phyloP scores from a whole-genome alignment of 2,329 filamentous ascomycete species.

The Rosellinia necatrix region DNA sequence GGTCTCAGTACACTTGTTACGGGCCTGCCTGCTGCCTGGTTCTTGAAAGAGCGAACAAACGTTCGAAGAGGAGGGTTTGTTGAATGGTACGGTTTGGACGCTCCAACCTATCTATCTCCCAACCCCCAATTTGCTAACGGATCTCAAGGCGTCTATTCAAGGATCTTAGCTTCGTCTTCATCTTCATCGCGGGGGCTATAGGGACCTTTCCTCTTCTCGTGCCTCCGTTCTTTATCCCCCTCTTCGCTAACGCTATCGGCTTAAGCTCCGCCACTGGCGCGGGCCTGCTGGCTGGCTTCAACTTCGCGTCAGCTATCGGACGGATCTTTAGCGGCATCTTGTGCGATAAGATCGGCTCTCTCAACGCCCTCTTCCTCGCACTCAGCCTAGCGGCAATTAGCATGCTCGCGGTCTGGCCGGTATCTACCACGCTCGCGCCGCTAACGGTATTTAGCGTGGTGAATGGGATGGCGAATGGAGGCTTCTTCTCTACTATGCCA shows the following conservation, averaged over 20 bases:
- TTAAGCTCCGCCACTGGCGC: slow-evolving; percentile 58
- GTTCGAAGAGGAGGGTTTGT: slow-evolving; percentile 44
- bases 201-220: slow-evolving; percentile 57
- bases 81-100: slow-evolving; percentile 49
- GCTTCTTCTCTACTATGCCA: slow-evolving; percentile 67
- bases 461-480: slow-evolving; percentile 65
- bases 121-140: neutral
- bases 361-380: slow-evolving; percentile 59
- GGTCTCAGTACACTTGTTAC: slow-evolving; percentile 51
- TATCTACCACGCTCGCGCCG: slow-evolving; percentile 57
- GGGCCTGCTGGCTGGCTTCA: slow-evolving; percentile 64
- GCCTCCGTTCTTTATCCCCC: slow-evolving; percentile 57
- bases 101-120: no score
- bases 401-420: slow-evolving; percentile 66
- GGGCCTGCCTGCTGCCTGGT: slow-evolving; percentile 51
- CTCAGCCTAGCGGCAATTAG: slow-evolving; percentile 59
- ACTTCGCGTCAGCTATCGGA: slow-evolving; percentile 62
- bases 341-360: slow-evolving; percentile 58
- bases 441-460: slow-evolving; percentile 61
- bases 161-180: slow-evolving; percentile 48
- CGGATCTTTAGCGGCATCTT: slow-evolving; percentile 58
- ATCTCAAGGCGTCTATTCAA: slow-evolving; percentile 47
- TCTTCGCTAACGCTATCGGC: slow-evolving; percentile 58
- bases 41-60: slow-evolving; percentile 48
- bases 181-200: slow-evolving; percentile 53